These are phyloP conservation scores for Potentilla sterilis DNA, from an alignment of 306 rosid species.

Conservation along the genomic window DNA sequence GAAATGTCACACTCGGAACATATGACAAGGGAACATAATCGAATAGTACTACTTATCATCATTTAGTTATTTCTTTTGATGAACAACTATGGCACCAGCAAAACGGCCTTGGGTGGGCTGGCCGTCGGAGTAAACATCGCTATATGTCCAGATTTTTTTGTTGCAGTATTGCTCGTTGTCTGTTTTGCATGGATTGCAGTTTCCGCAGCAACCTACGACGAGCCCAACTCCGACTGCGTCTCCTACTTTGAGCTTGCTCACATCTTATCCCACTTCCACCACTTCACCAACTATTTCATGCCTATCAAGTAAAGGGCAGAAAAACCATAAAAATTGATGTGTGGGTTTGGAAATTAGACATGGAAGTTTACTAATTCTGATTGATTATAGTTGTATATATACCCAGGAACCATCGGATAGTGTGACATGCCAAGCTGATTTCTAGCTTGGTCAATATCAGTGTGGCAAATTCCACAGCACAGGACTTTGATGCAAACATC, in stretches of 20 bases:
- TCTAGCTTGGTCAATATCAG: slow-evolving; percentile 70
- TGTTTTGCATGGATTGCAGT: slow-evolving; percentile 52
- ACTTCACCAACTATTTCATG: slow-evolving; percentile 86
- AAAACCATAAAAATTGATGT: too few relatives aligned
- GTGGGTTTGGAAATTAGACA: too few relatives aligned
- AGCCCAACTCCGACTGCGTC: slow-evolving; percentile 71
- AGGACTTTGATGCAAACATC: slow-evolving; percentile 75
- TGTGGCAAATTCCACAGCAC: slow-evolving; percentile 79
- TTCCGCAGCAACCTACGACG: slow-evolving; percentile 65
- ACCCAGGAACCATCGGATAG: slow-evolving; percentile 94
- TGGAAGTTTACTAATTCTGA: not conserved
- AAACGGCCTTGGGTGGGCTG: slow-evolving; percentile 95
- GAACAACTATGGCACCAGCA: slow-evolving; percentile 57
- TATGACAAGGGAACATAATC: too few relatives aligned
- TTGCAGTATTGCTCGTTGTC: slow-evolving; percentile 76
- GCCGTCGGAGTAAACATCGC: slow-evolving; percentile 63
- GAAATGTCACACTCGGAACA: too few relatives aligned
- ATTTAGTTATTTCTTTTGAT: slow-evolving; percentile 47
- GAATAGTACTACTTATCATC: not conserved
- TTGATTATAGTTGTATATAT: not conserved
- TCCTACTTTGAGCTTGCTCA: slow-evolving; percentile 49
- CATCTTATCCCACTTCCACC: slow-evolving; percentile 70
- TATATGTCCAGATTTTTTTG: slow-evolving; percentile 75
- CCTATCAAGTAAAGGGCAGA: slow-evolving; percentile 35
- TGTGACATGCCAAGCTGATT: slow-evolving; percentile 82